Evolutionary conservation across 2,329 filamentous ascomycete genomes (phyloP), one percentile per base, ranked within the genome.

Genomic region (Hirsutella thompsonii): DNA sequence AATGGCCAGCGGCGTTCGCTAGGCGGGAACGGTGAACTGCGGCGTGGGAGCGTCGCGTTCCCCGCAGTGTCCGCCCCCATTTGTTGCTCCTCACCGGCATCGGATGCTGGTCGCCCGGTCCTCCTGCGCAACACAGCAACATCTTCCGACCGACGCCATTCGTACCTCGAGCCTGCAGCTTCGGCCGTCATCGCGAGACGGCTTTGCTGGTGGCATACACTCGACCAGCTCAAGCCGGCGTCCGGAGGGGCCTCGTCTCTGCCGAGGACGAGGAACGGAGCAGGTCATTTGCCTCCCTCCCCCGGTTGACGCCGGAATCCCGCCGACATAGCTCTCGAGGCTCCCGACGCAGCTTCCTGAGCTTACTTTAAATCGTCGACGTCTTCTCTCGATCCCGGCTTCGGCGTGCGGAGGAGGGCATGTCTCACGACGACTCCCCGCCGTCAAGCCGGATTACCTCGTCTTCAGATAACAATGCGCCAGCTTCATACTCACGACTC

Each of bases 1-100:
- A 71, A 77, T 77, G 74, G 68, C 67, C 69, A 63, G 66, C 59
- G 62, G 68, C 63, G 68, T 68, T 61, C 65, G 67, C 58, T 76
- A 75, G 66, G 54, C 58, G 62, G 59, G 55, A 60, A 61, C 67
- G 67, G 69, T 69, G 68, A 26, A 67, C 69, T 70, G 68, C 70
- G 69, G 66, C 68, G 68, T 70, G 69, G 69, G 70, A 46, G 40
- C 42, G 40, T 21, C 42, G 60, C 60, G 54, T 68, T 70, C 67
- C 70, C 71, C 71, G 70, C 70, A 72, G 67, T 67, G 68, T 67
- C 67, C 59, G 66, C 51, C 59, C 20, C 35, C 32, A n/a, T 19
- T 20, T 10, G n/a, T n/a, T n/a, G 30, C 36, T 44, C 52, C 50
- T 8, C 18, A 38, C 50, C 52, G 49, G 48, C 41, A 45, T 43